Base-by-base conservation (phyloP, 2,329 filamentous ascomycete genomes). In the Taxawa tesnikishii region DNA sequence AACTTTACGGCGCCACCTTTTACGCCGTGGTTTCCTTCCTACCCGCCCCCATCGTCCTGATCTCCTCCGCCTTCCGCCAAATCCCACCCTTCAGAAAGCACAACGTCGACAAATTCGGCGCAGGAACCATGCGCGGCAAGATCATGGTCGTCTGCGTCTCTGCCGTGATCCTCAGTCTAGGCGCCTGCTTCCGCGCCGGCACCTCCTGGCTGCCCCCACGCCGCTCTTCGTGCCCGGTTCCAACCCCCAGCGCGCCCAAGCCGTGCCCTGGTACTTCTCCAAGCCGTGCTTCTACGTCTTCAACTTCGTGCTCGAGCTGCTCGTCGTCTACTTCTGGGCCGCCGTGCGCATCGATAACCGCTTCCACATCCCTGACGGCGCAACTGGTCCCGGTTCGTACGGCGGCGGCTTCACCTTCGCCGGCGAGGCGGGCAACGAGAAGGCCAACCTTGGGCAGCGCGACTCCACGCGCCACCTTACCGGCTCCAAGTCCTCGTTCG, bases 281-380 rank as follows among this genome's bases (percentile, higher is more conserved):
- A 81, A 78, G 51, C 70, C 75, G 2, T 73, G 70, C 45, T 93
- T 84, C 61, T 93, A 90, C 59, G 58, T 75, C 48, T 82, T 90
- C 61, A 81, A 83, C 58, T 92, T 82, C 49, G 62, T 60, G 11
- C 63, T 87, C 23, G 85, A 93, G 55, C 59, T 87, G 25, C 49
- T 79, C 15, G 73, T 84, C 23, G 66, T 88, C 4, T 68, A 66
- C 32, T 58, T 76, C 6, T 88, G 82, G 55, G 67, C 76, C 0
- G 47, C 79, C 11, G 55, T 68, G 13, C 69, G 84, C 18, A 75
- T 90, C 39, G 85, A 93, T 51, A 65, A 67, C 39, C 70, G 81
- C 26, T 92, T 88, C 59, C 68, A 79, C 48, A 60, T 90, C 15
- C 82, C 82, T 1, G 62, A 90, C 49, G 78, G 79, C 27, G 74